Base-by-base conservation (phyloP, 1,139 yeast genomes). In the Yamadazyma sp. region DNA sequence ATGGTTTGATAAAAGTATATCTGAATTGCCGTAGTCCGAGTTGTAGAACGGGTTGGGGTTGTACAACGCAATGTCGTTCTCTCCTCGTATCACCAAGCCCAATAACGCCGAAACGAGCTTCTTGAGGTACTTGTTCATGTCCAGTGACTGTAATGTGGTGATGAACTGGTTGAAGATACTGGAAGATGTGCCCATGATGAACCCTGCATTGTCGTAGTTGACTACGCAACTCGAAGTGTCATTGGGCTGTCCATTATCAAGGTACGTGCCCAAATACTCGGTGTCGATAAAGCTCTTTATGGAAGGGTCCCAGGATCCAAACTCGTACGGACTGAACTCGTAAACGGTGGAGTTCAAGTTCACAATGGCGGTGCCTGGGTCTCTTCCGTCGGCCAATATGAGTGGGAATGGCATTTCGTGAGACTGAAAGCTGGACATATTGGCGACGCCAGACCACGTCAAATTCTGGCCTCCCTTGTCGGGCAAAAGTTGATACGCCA, bases 231-330 rank as follows among this genome's bases (percentile, higher is more conserved):
- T 42, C 14, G 54, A 54, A 1, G 57, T 46, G 23, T 46, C 39
- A 26, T 55, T 53, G 1, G 66, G 56, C 29, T 48, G 38, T 1
- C 73, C 73, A 34, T 58, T 51, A 29, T 50, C 50, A 10, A 66
- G 51, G 3, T 49, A 40, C 4, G 73, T 56, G 2, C 77, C 77
- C 38, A 69, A 37, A 45, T 64, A 71, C 43, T 61, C 50, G 5
- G 61, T 55, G 33, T 66, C 61, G 15, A 59, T 39, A 48, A 71
- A 69, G 9, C 61, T 43, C 3, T 47, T 48, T 26, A 70, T 51
- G 3, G 68, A 55, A 1, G 72, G 70, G 46, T 71, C 77, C 75
- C 75, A 72, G 2, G 73, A 64, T 0, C 77, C 77, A 36, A 71
- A 51, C 44, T 72, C 77, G 41, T 49, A 69, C 1, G 77, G 75